phyloP scores from a whole-genome alignment of 371 early-diverging fungal species.

The Circinella umbellata region DNA sequence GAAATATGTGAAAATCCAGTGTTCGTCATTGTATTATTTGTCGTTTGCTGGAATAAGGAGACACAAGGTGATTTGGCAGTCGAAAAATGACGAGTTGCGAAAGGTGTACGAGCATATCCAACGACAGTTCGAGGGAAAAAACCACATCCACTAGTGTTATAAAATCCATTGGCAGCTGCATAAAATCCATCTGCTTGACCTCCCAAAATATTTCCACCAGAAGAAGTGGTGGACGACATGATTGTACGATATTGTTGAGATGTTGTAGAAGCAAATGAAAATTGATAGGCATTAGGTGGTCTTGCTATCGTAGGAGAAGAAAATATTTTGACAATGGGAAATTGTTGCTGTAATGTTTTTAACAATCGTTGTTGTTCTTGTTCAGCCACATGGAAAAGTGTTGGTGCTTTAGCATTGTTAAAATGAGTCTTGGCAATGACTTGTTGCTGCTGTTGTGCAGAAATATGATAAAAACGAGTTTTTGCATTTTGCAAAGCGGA shows the following conservation, averaged over 20 bases:
- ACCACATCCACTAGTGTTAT: conserved; percentile 2
- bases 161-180: conserved; percentile 13
- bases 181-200: conserved; percentile 10
- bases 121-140: conserved; percentile 20
- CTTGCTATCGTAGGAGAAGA: conserved; percentile 17
- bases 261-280: conserved; percentile 25
- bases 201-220: neutral
- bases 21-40: neutral
- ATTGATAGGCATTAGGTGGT: conserved; percentile 10
- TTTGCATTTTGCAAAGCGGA: conserved; percentile 11
- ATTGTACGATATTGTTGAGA: conserved; percentile 21
- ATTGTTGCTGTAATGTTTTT: conserved; percentile 21
- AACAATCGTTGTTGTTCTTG: conserved; percentile 22
- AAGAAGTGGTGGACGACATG: conserved; percentile 15
- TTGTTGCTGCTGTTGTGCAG: neutral
- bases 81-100: conserved; percentile 22
- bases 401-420: conserved; percentile 19
- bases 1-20: conserved; percentile 25
- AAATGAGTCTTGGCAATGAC: conserved; percentile 4
- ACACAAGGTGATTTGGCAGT: conserved; percentile 20
- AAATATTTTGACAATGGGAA: conserved; percentile 28
- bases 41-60: conserved; percentile 20
- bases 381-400: conserved; percentile 15
- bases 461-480: conserved; percentile 5
- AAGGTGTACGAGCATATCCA: conserved; percentile 21